A percentile compares a stretch with the other conserved stretches of the same genome.
These are phyloP conservation scores for Avena eriantha DNA, from an alignment of 176 grass and related monocot species.

Conservation along the genomic window DNA sequence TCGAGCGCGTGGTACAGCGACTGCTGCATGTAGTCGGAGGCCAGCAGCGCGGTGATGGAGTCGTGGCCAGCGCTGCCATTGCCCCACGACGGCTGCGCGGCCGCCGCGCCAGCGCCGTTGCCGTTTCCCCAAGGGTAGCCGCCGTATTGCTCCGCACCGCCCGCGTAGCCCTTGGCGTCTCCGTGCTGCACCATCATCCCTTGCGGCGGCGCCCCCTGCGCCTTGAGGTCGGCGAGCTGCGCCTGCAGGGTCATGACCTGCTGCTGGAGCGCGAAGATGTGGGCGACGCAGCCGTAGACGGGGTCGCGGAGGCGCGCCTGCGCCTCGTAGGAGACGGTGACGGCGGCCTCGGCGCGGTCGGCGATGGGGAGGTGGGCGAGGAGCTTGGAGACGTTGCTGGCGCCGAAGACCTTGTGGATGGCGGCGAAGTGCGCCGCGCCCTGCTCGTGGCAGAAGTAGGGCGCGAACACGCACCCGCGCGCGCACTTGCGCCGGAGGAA, in stretches of 20 bases:
- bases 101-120: not conserved
- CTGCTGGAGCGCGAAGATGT: conserved; percentile 97
- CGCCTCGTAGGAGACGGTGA: conserved; percentile 94
- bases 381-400: conserved; percentile 95
- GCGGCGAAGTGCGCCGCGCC: conserved; percentile 90
- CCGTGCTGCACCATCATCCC: conserved; percentile 40
- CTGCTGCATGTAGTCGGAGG: conserved; percentile 52
- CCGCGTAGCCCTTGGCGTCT: conserved; percentile 41
- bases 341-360: conserved; percentile 90
- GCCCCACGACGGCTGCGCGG: conserved; percentile 27
- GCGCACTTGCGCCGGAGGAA: conserved; percentile 91
- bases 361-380: conserved; percentile 77
- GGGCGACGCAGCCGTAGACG: conserved; percentile 93
- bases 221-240: conserved; percentile 82
- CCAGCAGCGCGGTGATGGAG: conserved; percentile 50
- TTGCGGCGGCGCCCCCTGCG: conserved; percentile 62
- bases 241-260: conserved; percentile 96
- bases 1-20: conserved; percentile 47
- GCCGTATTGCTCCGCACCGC: conserved; percentile 39
- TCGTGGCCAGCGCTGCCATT: conserved; percentile 37
- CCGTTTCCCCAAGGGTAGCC: conserved; percentile 39
- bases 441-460: conserved; percentile 98
- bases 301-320: conserved; percentile 90
- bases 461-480: conserved; percentile 90
- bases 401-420: conserved; percentile 97